These are phyloP conservation scores for Spongiforma sp. DNA, from an alignment of 1,284 basidiomycete species.

Conservation along the genomic window DNA sequence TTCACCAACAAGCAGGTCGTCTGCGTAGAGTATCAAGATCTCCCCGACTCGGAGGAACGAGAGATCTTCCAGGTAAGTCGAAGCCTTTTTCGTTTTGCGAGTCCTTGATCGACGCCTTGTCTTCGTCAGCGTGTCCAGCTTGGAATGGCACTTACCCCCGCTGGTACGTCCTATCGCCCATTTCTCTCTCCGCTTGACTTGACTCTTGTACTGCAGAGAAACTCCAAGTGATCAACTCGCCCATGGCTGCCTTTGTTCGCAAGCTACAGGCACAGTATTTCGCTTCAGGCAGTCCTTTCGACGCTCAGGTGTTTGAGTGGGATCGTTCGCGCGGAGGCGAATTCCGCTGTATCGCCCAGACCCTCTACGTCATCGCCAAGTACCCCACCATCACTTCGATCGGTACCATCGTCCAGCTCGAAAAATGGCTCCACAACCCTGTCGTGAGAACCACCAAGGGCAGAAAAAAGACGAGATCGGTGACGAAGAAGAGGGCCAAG, in stretches of 20 bases:
- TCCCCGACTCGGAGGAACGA: slow-evolving; percentile 62
- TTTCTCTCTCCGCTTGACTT: background rate
- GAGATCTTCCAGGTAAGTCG: slow-evolving; percentile 80
- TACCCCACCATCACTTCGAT: slow-evolving; percentile 41
- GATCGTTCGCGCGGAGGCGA: slow-evolving; percentile 63
- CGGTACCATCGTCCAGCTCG: slow-evolving; percentile 47
- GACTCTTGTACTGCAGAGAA: slow-evolving; percentile 51
- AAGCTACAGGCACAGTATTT: slow-evolving; percentile 52
- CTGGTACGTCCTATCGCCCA: slow-evolving; percentile 41
- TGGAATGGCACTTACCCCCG: slow-evolving; percentile 78
- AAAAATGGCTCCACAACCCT: slow-evolving; percentile 57
- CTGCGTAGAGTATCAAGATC: slow-evolving; percentile 72
- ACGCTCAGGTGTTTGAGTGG: slow-evolving; percentile 54
- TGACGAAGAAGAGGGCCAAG: slow-evolving; percentile 5
- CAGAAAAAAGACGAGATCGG: slow-evolving; percentile 24
- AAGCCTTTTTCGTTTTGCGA: no score
- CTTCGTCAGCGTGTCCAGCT: slow-evolving; percentile 77
- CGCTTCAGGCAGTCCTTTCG: slow-evolving; percentile 44
- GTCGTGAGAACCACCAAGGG: slow-evolving; percentile 10
- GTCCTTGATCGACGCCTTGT: background rate
- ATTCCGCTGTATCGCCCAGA: slow-evolving; percentile 63
- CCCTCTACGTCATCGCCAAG: slow-evolving; percentile 55
- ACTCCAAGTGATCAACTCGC: slow-evolving; percentile 63
- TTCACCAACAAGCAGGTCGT: slow-evolving; percentile 74
- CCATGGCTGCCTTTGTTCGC: slow-evolving; percentile 58